Conservation (phyloP, 1,139 yeast species). For the Sugiyamaella novakii region DNA sequence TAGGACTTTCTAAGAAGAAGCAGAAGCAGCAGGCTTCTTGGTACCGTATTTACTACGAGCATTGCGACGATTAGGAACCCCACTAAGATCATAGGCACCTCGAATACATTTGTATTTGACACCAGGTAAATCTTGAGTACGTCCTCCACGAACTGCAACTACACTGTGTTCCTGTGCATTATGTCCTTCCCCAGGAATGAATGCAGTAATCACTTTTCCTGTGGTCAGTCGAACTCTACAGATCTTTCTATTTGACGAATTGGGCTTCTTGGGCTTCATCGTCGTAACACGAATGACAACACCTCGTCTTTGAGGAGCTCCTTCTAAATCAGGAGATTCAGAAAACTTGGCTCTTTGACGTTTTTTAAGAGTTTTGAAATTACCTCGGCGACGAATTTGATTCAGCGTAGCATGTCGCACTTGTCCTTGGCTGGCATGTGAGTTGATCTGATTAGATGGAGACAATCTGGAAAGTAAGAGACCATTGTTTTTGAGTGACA, state of each 20-base stretch:
- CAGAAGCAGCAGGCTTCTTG: conserved; percentile 66
- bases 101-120: conserved; percentile 92
- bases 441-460: neutral
- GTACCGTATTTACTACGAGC: conserved; percentile 94
- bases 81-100: conserved; percentile 92
- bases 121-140: conserved; percentile 98
- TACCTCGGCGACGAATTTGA: conserved; percentile 37
- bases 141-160: conserved; percentile 93
- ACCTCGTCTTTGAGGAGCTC: conserved; percentile 84
- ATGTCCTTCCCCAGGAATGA: conserved; percentile 98
- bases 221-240: conserved; percentile 92
- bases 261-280: conserved; percentile 95
- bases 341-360: conserved; percentile 51
- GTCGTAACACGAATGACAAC: conserved; percentile 95
- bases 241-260: conserved; percentile 96
- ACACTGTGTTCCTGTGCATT: conserved; percentile 98
- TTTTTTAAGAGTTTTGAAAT: conserved; percentile 42
- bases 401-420: conserved; percentile 35
- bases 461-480: neutral
- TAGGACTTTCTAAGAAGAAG: conserved; percentile 10
- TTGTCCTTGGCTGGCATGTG: conserved; percentile 14
- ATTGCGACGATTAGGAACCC: conserved; percentile 89
- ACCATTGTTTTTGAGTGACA: neutral
- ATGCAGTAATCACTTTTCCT: conserved; percentile 87
- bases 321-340: conserved; percentile 82